A percentile compares a stretch with the other conserved stretches of the same genome.
These are phyloP conservation scores for Gossypium stocksii DNA, from an alignment of 345 rosid species.

Conservation along the genomic window DNA sequence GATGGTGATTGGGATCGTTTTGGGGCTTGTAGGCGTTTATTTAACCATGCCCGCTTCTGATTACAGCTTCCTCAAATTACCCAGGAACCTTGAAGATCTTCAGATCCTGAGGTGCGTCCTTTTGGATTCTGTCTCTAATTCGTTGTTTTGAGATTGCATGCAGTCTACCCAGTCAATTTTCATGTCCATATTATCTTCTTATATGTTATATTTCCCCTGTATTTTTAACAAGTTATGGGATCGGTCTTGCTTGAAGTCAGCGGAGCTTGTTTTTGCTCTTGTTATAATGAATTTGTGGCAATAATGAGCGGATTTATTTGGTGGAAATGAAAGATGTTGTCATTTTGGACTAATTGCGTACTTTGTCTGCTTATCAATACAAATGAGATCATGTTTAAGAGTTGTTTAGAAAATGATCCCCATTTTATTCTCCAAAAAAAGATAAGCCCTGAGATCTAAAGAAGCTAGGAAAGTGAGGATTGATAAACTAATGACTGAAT, in stretches of 20 bases:
- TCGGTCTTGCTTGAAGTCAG: neutral
- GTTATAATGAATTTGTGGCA: neutral
- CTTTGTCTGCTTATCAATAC: neutral
- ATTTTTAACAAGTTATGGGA: slow-evolving; percentile 1
- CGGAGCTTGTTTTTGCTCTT: neutral
- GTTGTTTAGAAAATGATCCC: neutral
- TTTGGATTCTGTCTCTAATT: neutral
- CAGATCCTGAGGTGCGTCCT: slow-evolving; percentile 69
- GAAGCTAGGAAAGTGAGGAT: neutral
- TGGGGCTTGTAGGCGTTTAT: slow-evolving; percentile 64
- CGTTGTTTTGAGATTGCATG: neutral
- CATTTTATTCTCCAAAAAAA: neutral
- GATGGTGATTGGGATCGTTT: slow-evolving; percentile 52
- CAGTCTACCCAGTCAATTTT: neutral
- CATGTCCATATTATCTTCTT: neutral
- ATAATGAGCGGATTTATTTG: neutral
- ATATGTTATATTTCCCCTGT: neutral
- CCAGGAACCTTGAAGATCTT: slow-evolving; percentile 80
- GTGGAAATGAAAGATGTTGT: neutral
- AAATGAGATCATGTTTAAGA: neutral
- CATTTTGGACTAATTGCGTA: neutral
- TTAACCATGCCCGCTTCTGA: slow-evolving; percentile 88
- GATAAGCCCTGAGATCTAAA: neutral
- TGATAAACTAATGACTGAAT: neutral
- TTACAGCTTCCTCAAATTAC: slow-evolving; percentile 92